Base-by-base conservation (phyloP, 1,284 basidiomycete species). In the Naganishia sp. region DNA sequence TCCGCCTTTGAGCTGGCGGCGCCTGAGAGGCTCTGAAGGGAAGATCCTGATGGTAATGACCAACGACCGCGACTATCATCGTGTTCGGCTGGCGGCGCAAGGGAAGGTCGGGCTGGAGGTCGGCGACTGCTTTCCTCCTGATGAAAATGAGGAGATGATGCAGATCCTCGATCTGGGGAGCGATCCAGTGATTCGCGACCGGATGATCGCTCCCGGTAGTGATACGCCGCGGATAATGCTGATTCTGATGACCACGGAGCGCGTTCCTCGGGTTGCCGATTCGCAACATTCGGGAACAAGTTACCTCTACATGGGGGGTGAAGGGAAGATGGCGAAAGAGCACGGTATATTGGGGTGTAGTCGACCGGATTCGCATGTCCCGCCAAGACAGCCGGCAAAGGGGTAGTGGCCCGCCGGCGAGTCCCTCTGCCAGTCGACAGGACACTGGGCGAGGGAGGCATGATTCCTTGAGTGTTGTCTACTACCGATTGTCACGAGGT, bases 371-470 rank as follows among this genome's bases (percentile, higher is more conserved):
- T 32, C 9, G 6, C 18, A 11, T 11, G 31, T 5, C 7, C n/a
- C 10, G 31, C 10, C 18, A 35, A 7, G 10, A 31, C n/a, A 31
- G 39, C 35, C 7, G 52, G 52, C 13, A 54, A 35, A n/a, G 6
- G 52, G 7, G 32, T 54, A 5, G 52, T 61, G 13, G 58, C 58
- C 42, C 32, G 58, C 10, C 58, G 58, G 31, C 58, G 58, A 17
- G 58, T 35, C 10, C 50, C 35, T 6, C 49, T 39, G 3, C 23
- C 18, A 10, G 58, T 35, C 3, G 58, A 9, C 15, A n/a, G 25
- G 3, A 42, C 10, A 4, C 21, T n/a, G 13, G 58, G 58, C 17
- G 58, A 61, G 15, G 31, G n/a, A n/a, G 58, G 58, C 58, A 61
- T 61, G 18, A 15, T 31, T 2, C 7, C 35, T 13, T 39, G 35